Evolutionary conservation across 2,329 filamentous ascomycete genomes (phyloP).

Genomic region (Cladosporium sp.): DNA sequence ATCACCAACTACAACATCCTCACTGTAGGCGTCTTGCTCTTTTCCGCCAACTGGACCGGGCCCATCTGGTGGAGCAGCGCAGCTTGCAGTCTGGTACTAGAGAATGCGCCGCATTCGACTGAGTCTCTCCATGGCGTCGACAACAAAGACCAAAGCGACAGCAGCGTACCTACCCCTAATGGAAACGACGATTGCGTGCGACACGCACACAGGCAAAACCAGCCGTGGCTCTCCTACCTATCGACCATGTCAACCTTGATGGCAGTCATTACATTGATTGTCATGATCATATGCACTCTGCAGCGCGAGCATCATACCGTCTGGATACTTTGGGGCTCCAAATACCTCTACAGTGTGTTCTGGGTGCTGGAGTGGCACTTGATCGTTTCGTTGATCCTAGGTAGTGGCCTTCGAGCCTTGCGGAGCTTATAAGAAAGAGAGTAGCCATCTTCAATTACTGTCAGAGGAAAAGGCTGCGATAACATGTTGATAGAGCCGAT

Average conservation of each 20-base stretch:
- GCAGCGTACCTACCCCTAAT: neutral
- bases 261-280: neutral
- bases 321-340: neutral
- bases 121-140: neutral
- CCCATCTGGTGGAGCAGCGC: constrained; percentile 82
- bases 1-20: constrained; percentile 75
- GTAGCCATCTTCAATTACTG: too few relatives aligned
- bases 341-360: neutral
- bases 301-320: neutral
- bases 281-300: neutral
- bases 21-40: constrained; percentile 79
- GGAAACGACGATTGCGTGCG: too few relatives aligned
- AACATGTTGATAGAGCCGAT: too few relatives aligned
- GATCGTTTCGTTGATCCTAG: neutral
- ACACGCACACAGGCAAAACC: too few relatives aligned
- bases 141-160: neutral
- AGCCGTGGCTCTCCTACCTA: neutral
- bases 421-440: neutral
- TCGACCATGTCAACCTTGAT: neutral
- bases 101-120: neutral
- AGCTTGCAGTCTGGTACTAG: constrained; percentile 34
- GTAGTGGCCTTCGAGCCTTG: neutral
- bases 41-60: constrained; percentile 87
- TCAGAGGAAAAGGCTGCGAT: too few relatives aligned
- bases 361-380: neutral